Conservation (phyloP, 345 rosid species). For the Bruguiera parviflora region DNA sequence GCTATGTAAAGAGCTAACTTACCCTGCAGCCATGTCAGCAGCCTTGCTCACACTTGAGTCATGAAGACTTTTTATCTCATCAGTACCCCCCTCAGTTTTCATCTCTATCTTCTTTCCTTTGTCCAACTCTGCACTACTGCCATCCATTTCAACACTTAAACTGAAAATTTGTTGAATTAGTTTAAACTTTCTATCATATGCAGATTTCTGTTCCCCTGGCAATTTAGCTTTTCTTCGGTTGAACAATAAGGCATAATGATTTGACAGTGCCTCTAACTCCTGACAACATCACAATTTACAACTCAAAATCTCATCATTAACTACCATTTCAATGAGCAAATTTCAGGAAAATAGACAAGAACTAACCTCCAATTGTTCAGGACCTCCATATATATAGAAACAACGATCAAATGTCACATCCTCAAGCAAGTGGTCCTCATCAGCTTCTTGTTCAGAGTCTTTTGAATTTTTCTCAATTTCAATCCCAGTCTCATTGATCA, state of each 20-base stretch:
- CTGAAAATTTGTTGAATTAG: constrained; percentile 73
- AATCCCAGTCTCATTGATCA: constrained; percentile 81
- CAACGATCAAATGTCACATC: constrained; percentile 95
- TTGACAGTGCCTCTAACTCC: constrained; percentile 94
- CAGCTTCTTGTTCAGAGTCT: constrained; percentile 33
- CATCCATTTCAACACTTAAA: constrained; percentile 53
- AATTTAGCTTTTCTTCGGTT: constrained; percentile 85
- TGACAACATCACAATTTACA: constrained; percentile 36
- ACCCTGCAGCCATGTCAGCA: constrained; percentile 99
- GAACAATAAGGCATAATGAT: constrained; percentile 73
- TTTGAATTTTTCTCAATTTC: constrained; percentile 55
- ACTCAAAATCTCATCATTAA: constrained; percentile 18
- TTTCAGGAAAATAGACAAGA: constrained; percentile 21
- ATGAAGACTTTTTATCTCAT: constrained; percentile 72
- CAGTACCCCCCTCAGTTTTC: constrained; percentile 53
- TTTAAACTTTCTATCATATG: constrained; percentile 76
- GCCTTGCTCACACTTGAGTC: constrained; percentile 86
- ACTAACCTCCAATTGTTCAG: constrained; percentile 90
- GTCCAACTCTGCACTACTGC: constrained; percentile 45
- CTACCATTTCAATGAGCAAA: constrained; percentile 14
- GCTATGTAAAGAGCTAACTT: constrained; percentile 16
- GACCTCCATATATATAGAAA: constrained; percentile 99
- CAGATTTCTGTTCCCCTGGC: constrained; percentile 65
- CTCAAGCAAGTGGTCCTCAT: constrained; percentile 73
- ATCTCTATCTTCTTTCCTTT: constrained; percentile 87